A percentile compares a stretch with the other conserved stretches of the same genome.
Evolutionary conservation across 352 stramenopile genomes (phyloP).

Genomic region (Pythium utonaiense): DNA sequence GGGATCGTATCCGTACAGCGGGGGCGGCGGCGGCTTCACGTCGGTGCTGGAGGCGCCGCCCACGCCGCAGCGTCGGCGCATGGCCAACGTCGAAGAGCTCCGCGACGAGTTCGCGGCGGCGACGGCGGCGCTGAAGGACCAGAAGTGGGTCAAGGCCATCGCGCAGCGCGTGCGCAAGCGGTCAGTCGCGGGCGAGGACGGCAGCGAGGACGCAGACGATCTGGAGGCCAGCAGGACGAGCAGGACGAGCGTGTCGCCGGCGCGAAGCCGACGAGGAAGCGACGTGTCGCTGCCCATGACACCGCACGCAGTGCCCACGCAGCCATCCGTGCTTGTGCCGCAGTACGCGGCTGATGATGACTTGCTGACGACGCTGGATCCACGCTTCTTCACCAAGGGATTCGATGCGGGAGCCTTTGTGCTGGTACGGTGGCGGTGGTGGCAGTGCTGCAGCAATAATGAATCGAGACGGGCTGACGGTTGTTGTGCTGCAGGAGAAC

Average conservation of each 20-base stretch:
- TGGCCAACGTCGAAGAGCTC: conserved; percentile 47
- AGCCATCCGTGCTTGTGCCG: conserved; percentile 58
- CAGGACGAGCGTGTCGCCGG: background rate
- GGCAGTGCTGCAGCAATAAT: background rate
- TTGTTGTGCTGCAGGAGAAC: conserved; percentile 39
- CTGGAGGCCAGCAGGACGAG: background rate
- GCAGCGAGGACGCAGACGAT: conserved; percentile 13
- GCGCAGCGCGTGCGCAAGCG: conserved; percentile 30
- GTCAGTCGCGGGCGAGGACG: conserved; percentile 21
- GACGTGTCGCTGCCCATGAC: conserved; percentile 3
- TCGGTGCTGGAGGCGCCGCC: conserved; percentile 17
- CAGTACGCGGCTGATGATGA: conserved; percentile 44
- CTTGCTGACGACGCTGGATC: conserved; percentile 63
- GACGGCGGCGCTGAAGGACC: conserved; percentile 43
- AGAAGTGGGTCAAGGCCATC: conserved; percentile 64
- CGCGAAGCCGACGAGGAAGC: conserved; percentile 2
- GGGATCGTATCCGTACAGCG: background rate
- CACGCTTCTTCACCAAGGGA: conserved; percentile 76
- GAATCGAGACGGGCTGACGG: background rate
- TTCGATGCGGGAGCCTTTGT: conserved; percentile 72
- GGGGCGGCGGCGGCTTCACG: conserved; percentile 4
- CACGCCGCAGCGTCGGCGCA: conserved; percentile 27
- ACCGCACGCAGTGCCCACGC: background rate
- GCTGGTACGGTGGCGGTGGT: conserved; percentile 38
- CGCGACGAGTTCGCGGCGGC: conserved; percentile 62